Conservation (phyloP, 225 moss, liverwort and hornwort genomes). For the Ulota crispa region DNA sequence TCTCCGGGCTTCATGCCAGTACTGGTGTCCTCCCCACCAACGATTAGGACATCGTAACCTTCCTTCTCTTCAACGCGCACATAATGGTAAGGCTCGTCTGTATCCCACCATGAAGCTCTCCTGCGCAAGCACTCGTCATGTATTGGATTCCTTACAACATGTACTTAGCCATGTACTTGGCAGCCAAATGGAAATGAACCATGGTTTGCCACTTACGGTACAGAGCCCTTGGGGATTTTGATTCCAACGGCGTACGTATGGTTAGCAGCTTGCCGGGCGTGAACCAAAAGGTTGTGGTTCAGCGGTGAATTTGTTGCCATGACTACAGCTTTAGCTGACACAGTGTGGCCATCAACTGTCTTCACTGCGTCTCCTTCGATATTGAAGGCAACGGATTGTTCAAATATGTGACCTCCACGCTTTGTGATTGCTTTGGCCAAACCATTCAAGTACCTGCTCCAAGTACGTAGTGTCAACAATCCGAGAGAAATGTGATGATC, state of each 20-base stretch:
- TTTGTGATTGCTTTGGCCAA: constrained; percentile 33
- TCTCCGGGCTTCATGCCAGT: constrained; percentile 40
- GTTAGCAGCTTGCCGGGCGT: constrained; percentile 26
- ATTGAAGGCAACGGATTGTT: constrained; percentile 12
- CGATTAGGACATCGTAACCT: constrained; percentile 29
- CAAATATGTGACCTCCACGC: constrained; percentile 29
- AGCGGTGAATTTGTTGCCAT: constrained; percentile 43
- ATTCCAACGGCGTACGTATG: constrained; percentile 31
- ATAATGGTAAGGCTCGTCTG: constrained; percentile 30
- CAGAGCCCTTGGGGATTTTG: constrained; percentile 30
- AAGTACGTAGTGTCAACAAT: background rate
- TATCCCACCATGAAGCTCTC: constrained; percentile 46
- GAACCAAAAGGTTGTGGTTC: constrained; percentile 33
- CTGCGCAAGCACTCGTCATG: background rate
- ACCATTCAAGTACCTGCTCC: constrained; percentile 47
- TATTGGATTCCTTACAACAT: background rate
- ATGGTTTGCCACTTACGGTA: constrained; percentile 23
- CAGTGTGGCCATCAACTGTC: constrained; percentile 21
- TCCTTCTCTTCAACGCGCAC: constrained; percentile 36
- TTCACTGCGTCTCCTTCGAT: constrained; percentile 28
- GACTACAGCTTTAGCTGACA: constrained; percentile 25
- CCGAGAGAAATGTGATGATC: background rate
- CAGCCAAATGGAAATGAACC: background rate
- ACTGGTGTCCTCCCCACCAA: constrained; percentile 44
- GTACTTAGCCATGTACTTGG: background rate